phyloP scores from a whole-genome alignment of 345 rosid genomes.

The Leavenworthia alabamica region DNA sequence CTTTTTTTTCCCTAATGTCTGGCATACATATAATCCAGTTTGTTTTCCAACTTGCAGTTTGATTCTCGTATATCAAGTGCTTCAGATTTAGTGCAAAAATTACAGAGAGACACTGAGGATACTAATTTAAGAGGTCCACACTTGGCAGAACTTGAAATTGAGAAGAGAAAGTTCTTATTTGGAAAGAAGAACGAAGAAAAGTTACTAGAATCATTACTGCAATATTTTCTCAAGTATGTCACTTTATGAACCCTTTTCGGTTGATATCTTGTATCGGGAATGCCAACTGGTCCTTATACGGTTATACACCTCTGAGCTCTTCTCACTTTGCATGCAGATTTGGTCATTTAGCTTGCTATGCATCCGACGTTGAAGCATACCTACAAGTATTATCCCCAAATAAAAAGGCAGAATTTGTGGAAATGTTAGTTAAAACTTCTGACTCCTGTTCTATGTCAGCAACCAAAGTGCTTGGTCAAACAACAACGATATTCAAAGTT shows the following conservation, averaged over 20 bases:
- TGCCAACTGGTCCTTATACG: background rate
- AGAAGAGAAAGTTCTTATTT: slow-evolving; percentile 62
- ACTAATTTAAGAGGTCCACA: slow-evolving; percentile 56
- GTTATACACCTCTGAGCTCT: slow-evolving; percentile 11
- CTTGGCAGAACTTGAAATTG: slow-evolving; percentile 80
- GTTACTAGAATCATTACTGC: slow-evolving; percentile 53
- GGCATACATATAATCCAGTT: slow-evolving; percentile 14
- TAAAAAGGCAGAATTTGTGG: slow-evolving; percentile 50
- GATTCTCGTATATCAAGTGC: slow-evolving; percentile 69
- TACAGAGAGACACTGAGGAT: slow-evolving; percentile 45
- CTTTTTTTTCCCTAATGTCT: background rate
- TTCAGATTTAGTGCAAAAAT: slow-evolving; percentile 53
- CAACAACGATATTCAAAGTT: slow-evolving; percentile 55
- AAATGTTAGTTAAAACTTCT: slow-evolving; percentile 41
- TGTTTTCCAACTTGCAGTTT: slow-evolving; percentile 48
- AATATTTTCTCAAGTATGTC: slow-evolving; percentile 62
- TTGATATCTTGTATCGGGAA: background rate
- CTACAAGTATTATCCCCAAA: slow-evolving; percentile 61
- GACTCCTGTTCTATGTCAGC: slow-evolving; percentile 35
- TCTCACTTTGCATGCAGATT: slow-evolving; percentile 48
- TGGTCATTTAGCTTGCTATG: slow-evolving; percentile 89
- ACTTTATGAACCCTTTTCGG: background rate
- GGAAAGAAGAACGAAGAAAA: slow-evolving; percentile 58
- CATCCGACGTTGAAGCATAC: slow-evolving; percentile 68
- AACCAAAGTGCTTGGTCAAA: slow-evolving; percentile 66